Conservation (phyloP, 441 rosid genomes). For the Erodium moschatum region DNA sequence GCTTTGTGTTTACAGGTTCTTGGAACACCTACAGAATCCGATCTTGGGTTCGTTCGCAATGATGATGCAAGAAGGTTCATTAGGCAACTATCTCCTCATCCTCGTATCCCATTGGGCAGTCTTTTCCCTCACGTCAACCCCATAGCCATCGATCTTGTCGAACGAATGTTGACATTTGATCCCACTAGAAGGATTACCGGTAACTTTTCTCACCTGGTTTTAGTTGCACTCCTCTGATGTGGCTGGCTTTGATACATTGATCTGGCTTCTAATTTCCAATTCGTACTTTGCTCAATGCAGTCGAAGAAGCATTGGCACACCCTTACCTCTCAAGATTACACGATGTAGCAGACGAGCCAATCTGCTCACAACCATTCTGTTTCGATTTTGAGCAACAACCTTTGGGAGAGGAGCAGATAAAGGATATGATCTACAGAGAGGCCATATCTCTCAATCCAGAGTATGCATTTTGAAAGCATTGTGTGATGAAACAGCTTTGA, state of each 20-base stretch:
- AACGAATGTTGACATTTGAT: conserved; percentile 84
- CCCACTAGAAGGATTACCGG: conserved; percentile 88
- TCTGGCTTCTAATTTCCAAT: neutral
- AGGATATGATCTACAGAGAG: conserved; percentile 74
- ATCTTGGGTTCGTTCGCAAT: conserved; percentile 65
- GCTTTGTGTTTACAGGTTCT: conserved; percentile 51
- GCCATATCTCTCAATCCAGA: conserved; percentile 67
- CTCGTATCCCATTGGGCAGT: conserved; percentile 56
- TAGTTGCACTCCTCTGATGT: no score
- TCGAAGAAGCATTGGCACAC: conserved; percentile 83
- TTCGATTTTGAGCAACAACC: conserved; percentile 80
- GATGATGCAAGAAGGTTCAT: conserved; percentile 89
- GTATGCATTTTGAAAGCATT: conserved; percentile 24
- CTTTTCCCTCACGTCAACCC: conserved; percentile 72
- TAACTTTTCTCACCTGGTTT: conserved; percentile 21
- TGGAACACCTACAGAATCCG: conserved; percentile 85
- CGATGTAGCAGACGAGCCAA: conserved; percentile 77
- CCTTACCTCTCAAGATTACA: conserved; percentile 74
- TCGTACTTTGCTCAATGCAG: conserved; percentile 27
- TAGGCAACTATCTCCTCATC: conserved; percentile 52
- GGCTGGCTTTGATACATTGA: no score
- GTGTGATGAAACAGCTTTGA: no score
- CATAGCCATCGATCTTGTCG: conserved; percentile 69
- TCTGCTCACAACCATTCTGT: conserved; percentile 58
- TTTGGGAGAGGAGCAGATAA: conserved; percentile 77